A percentile compares a stretch with the other conserved stretches of the same genome.
phyloP scores from a whole-genome alignment of 441 rosid species.

The Codiaeum variegatum region DNA sequence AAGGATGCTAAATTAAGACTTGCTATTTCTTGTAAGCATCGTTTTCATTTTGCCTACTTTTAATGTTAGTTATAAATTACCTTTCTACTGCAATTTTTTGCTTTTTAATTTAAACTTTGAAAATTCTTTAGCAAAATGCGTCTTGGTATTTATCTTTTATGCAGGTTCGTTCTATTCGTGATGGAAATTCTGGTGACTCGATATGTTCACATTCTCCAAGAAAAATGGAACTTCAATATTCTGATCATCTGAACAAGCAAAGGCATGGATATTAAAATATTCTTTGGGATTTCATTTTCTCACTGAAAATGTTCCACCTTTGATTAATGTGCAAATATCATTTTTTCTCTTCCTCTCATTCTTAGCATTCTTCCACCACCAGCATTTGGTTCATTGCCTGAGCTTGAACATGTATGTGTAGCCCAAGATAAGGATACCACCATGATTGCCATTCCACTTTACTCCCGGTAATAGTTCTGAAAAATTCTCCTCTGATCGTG shows the following conservation, averaged over 20 bases:
- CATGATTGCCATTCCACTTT: conserved; percentile 21
- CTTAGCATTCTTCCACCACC: conserved; percentile 53
- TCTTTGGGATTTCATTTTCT: conserved; percentile 9
- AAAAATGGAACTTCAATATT: conserved; percentile 25
- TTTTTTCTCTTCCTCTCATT: conserved; percentile 12
- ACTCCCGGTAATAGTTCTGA: conserved; percentile 33
- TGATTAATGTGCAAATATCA: neutral
- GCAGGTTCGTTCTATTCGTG: conserved; percentile 42
- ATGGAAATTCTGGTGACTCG: conserved; percentile 20
- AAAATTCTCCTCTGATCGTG: conserved; percentile 14
- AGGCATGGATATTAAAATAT: conserved; percentile 41
- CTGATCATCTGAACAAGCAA: conserved; percentile 26
- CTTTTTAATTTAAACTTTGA: neutral
- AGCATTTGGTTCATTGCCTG: conserved; percentile 48
- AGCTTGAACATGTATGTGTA: conserved; percentile 28
- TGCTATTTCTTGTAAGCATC: neutral
- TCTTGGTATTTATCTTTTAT: conserved; percentile 22
- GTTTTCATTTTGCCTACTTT: neutral
- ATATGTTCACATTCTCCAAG: conserved; percentile 30
- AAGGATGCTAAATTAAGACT: conserved; percentile 4
- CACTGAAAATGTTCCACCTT: neutral
- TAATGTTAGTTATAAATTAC: neutral
- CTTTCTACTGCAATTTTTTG: neutral
- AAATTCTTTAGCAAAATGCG: neutral
- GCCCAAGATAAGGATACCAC: conserved; percentile 27